phyloP scores from a whole-genome alignment of 2,329 filamentous ascomycete genomes.

The Fusarium siculi region DNA sequence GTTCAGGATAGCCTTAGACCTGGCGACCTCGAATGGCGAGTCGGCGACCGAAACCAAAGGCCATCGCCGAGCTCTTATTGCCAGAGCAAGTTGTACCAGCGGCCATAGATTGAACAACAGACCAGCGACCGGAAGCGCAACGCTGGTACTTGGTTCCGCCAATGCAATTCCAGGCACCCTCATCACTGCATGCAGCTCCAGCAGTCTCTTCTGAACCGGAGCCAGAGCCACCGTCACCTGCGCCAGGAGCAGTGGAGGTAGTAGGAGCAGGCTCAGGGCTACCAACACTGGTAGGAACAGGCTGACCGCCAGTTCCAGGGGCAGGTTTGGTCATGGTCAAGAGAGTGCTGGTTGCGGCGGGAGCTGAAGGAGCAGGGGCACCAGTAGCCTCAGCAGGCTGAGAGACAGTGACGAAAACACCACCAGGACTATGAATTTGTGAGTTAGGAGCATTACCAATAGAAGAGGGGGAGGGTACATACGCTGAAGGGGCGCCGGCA shows the following conservation, averaged over 20 bases:
- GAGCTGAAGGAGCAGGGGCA: conserved; percentile 36
- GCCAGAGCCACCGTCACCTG: conserved; percentile 36
- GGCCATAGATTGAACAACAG: conserved; percentile 59
- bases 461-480: conserved; percentile 32
- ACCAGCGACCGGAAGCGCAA: conserved; percentile 70
- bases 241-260: conserved; percentile 25
- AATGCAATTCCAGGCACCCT: conserved; percentile 70
- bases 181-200: conserved; percentile 59
- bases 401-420: conserved; percentile 55
- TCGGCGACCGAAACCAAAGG: conserved; percentile 31
- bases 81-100: conserved; percentile 62
- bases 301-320: conserved; percentile 19
- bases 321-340: conserved; percentile 40
- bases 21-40: conserved; percentile 28
- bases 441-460: conserved; percentile 18
- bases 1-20: conserved; percentile 18
- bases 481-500: conserved; percentile 41
- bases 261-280: conserved; percentile 26
- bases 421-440: conserved; percentile 52
- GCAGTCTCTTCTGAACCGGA: conserved; percentile 47
- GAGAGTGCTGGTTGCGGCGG: conserved; percentile 36
- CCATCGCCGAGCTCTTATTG: conserved; percentile 43
- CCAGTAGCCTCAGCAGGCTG: conserved; percentile 38
- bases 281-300: conserved; percentile 19
- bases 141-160: conserved; percentile 68